Conservation (phyloP, 495 filamentous ascomycete species). For the Penicillium tannophilum region DNA sequence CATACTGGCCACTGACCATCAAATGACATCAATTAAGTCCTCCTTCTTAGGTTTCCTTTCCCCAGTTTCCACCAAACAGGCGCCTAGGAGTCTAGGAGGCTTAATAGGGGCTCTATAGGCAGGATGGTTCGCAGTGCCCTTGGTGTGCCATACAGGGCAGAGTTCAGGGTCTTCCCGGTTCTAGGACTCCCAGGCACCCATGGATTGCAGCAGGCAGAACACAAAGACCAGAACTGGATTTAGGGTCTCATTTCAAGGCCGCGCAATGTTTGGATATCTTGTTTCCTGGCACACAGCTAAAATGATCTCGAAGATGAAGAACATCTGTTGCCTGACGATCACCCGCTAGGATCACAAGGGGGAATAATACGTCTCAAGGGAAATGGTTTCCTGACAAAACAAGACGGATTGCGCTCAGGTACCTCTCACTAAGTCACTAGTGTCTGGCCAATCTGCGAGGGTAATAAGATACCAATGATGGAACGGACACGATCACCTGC, state of each 20-base stretch:
- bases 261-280: neutral
- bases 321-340: conserved; percentile 35
- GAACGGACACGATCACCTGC: conserved; percentile 21
- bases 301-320: neutral
- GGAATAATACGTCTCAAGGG: neutral
- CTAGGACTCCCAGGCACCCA: conserved; percentile 13
- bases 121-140: neutral
- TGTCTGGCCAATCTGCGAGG: neutral
- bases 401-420: conserved; percentile 7
- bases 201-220: conserved; percentile 11
- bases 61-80: neutral
- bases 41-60: neutral
- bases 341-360: conserved; percentile 29
- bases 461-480: conserved; percentile 6
- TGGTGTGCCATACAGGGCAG: conserved; percentile 21
- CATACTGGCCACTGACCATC: neutral
- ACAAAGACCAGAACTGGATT: neutral
- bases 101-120: neutral
- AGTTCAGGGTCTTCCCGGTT: conserved; percentile 17
- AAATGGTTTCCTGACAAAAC: conserved; percentile 25
- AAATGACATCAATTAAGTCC: neutral
- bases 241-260: neutral
- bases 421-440: conserved; percentile 5
- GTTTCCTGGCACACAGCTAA: neutral
- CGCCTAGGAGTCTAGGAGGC: neutral